phyloP scores from a whole-genome alignment of 352 stramenopile species.

The Pythium brachiatum region DNA sequence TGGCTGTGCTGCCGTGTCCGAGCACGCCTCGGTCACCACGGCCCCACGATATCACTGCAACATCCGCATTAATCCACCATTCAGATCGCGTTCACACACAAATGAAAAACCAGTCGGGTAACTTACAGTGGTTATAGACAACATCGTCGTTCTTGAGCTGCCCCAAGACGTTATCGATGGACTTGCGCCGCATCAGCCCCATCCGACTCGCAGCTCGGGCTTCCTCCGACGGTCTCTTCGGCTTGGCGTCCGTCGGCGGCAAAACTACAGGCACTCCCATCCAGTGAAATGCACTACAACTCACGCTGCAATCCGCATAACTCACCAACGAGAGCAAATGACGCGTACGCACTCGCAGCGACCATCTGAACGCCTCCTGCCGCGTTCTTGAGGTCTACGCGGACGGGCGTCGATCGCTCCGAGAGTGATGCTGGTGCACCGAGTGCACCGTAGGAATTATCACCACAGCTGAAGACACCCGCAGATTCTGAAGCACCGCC shows the following conservation, averaged over 20 bases:
- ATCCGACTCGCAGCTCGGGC: slow-evolving; percentile 8
- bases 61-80: neutral
- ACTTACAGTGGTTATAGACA: slow-evolving; percentile 25
- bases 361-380: slow-evolving; percentile 47
- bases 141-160: slow-evolving; percentile 18
- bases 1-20: slow-evolving; percentile 46
- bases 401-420: slow-evolving; percentile 26
- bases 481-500: slow-evolving; percentile 45
- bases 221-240: slow-evolving; percentile 12
- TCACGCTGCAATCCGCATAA: no score
- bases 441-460: slow-evolving; percentile 63
- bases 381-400: slow-evolving; percentile 27
- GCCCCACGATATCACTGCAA: slow-evolving; percentile 69
- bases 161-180: slow-evolving; percentile 20
- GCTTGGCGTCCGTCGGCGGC: slow-evolving; percentile 18
- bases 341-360: slow-evolving; percentile 61
- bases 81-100: neutral
- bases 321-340: slow-evolving; percentile 67
- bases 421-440: slow-evolving; percentile 14
- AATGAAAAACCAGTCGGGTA: neutral
- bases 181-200: slow-evolving; percentile 18
- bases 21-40: slow-evolving; percentile 57
- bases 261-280: slow-evolving; percentile 13
- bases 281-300: no score
- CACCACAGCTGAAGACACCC: slow-evolving; percentile 62